Base-by-base conservation (phyloP, 1,139 yeast species). In the Kluyveromyces sp. region DNA sequence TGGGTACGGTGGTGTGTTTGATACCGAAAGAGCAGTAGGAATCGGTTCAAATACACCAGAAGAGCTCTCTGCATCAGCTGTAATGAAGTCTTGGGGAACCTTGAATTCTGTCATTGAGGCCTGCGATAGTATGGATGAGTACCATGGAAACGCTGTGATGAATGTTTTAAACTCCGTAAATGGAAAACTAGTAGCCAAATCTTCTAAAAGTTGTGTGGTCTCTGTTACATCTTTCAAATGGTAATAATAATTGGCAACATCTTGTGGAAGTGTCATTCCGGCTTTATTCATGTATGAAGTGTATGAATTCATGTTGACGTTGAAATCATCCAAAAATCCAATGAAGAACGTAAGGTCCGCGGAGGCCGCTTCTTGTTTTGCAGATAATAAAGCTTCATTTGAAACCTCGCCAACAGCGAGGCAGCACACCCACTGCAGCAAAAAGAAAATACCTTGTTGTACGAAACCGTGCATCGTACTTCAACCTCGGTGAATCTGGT, bases 71-170 rank as follows among this genome's bases (percentile, higher is more conserved):
- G 28, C 33, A 11, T n/a, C 20, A 9, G 22, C 41, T 18, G 59
- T 49, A 15, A 58, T 40, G 49, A 68, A 67, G 47, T 70, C 64
- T 6, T 54, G 56, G 3, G 77, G 75, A 3, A 61, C 45, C 44
- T 63, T 66, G 28, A 70, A 52, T 1, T 68, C 61, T 2, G 73
- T 49, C 11, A 50, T 55, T 3, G 60, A 60, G 4, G 65, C 71
- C 1, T 53, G 60, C 1, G 49, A 36, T 35, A 71, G 42, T 26
- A 71, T 46, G 1, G 65, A 57, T 1, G 63, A 38, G 48, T 71
- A 69, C 75, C 75, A 71, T 3, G 74, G 72, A 48, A 73, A 70
- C 2, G 57, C 60, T 1, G 70, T 58, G 15, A 69, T 60, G 51
- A 68, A 67, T 1, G 74, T 67, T 25, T 61, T 46, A 48, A 73